These are phyloP conservation scores for Rhizopus sp. DNA, from an alignment of 371 early-diverging fungal species.

Conservation along the genomic window DNA sequence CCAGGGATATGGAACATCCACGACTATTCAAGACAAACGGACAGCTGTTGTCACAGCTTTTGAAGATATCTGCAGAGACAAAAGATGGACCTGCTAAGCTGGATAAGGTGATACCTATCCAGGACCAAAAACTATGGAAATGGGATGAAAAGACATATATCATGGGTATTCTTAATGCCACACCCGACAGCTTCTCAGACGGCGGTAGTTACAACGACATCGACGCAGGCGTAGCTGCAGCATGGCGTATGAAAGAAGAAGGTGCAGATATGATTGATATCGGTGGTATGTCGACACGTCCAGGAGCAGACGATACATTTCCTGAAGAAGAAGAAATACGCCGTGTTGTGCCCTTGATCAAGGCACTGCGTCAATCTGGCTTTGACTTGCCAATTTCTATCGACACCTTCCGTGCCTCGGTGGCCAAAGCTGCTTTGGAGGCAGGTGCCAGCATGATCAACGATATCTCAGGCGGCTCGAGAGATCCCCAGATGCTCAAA, in stretches of 20 bases:
- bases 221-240: slow-evolving; percentile 72
- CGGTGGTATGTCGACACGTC: slow-evolving; percentile 96
- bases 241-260: slow-evolving; percentile 69
- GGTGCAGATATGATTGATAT: slow-evolving; percentile 96
- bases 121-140: slow-evolving; percentile 48
- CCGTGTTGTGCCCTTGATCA: slow-evolving; percentile 90
- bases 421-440: slow-evolving; percentile 77
- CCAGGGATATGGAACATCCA: slow-evolving; percentile 88
- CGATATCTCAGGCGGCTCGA: slow-evolving; percentile 90
- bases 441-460: slow-evolving; percentile 92
- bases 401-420: slow-evolving; percentile 88
- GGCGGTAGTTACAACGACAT: slow-evolving; percentile 75
- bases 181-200: slow-evolving; percentile 97
- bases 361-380: slow-evolving; percentile 66
- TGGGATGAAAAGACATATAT: slow-evolving; percentile 74
- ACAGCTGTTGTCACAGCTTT: slow-evolving; percentile 76
- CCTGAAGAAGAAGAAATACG: slow-evolving; percentile 79
- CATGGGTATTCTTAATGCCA: slow-evolving; percentile 97
- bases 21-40: slow-evolving; percentile 77
- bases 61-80: slow-evolving; percentile 57
- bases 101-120: slow-evolving; percentile 69
- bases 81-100: slow-evolving; percentile 53
- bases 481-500: slow-evolving; percentile 80
- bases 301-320: slow-evolving; percentile 77
- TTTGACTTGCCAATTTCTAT: slow-evolving; percentile 83